Percentiles rank a stretch among this genome's conserved stretches.
Evolutionary conservation across 2,329 filamentous ascomycete species (phyloP).

Genomic region (Arachnomyces sp.): DNA sequence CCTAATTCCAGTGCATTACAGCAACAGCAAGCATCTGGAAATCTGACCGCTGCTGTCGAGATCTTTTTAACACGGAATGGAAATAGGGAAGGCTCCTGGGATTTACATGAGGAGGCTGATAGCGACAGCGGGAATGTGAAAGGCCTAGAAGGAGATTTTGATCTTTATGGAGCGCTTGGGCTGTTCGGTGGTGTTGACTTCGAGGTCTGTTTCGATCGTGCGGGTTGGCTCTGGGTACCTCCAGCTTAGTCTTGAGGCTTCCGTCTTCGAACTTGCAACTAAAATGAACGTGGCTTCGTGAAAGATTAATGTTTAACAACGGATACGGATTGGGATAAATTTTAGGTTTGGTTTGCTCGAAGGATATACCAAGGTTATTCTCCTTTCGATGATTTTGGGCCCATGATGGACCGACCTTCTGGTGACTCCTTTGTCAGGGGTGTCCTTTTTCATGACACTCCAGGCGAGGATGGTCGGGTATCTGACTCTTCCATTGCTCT

Average conservation of each 20-base stretch:
- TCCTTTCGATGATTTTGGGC: too few species aligned
- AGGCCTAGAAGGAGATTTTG: slow-evolving; percentile 61
- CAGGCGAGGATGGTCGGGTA: too few species aligned
- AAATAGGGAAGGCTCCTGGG: slow-evolving; percentile 45
- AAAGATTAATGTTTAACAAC: too few species aligned
- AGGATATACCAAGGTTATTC: too few species aligned
- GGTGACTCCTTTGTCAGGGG: too few species aligned
- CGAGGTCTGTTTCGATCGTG: slow-evolving; percentile 45
- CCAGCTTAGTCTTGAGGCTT: slow-evolving; percentile 2
- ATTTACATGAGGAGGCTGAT: slow-evolving; percentile 55
- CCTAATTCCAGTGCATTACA: slow-evolving; percentile 31
- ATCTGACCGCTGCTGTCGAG: slow-evolving; percentile 35
- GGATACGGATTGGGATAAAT: too few species aligned
- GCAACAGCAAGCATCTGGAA: slow-evolving; percentile 17
- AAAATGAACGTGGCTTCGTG: too few species aligned
- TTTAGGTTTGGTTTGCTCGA: too few species aligned
- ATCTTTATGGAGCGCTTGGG: slow-evolving; percentile 54
- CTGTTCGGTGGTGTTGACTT: slow-evolving; percentile 57
- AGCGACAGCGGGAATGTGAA: slow-evolving; percentile 51
- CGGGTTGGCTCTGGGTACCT: slow-evolving; percentile 40
- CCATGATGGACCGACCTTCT: too few species aligned
- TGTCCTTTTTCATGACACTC: too few species aligned
- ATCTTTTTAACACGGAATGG: slow-evolving; percentile 57
- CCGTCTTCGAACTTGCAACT: too few species aligned
- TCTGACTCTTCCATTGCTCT: too few species aligned